Evolutionary conservation across 257 asterid genomes (phyloP).

Genomic region (Ocimum tenuiflorum): DNA sequence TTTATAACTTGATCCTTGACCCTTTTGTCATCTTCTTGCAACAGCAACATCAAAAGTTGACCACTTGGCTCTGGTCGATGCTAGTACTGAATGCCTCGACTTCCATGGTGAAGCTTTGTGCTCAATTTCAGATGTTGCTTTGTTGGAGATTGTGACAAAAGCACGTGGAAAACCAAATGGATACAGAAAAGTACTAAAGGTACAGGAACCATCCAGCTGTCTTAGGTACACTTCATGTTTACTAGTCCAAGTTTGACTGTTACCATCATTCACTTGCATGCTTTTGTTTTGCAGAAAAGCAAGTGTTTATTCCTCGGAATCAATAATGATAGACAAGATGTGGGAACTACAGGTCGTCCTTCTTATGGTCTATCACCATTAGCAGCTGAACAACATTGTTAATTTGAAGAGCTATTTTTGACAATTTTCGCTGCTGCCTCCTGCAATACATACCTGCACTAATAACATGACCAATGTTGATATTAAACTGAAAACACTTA

Average conservation of each 20-base stretch:
- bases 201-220: conserved; percentile 19
- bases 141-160: conserved; percentile 75
- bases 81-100: conserved; percentile 40
- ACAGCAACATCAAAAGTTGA: conserved; percentile 73
- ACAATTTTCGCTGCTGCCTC: neutral
- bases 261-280: conserved; percentile 13
- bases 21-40: conserved; percentile 20
- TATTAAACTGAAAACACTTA: neutral
- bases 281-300: conserved; percentile 38
- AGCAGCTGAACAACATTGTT: neutral
- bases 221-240: conserved; percentile 7
- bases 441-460: neutral
- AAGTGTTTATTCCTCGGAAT: conserved; percentile 80
- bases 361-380: conserved; percentile 16
- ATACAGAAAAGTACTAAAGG: conserved; percentile 85
- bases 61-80: conserved; percentile 31
- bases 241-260: neutral
- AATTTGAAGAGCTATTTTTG: neutral
- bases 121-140: conserved; percentile 76
- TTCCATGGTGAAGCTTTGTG: conserved; percentile 75
- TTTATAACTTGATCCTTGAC: neutral
- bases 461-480: neutral
- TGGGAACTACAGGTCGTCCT: conserved; percentile 72
- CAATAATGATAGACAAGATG: conserved; percentile 61
- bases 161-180: conserved; percentile 85